Percentiles rank a stretch among this genome's conserved stretches.
Evolutionary conservation across 1,139 yeast genomes (phyloP).

Genomic region (Lodderomyces pseudojiufengensis): DNA sequence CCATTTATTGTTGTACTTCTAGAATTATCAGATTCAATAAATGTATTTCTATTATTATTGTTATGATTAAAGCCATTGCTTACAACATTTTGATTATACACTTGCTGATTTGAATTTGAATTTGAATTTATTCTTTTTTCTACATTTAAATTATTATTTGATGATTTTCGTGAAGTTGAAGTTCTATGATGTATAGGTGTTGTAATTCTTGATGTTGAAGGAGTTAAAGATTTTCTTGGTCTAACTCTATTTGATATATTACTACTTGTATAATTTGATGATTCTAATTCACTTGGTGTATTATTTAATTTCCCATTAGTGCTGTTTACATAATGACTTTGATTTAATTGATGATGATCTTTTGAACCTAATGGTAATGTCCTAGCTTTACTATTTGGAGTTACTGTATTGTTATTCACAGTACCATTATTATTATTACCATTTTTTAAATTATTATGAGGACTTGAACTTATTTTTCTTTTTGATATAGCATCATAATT

Average conservation of each 20-base stretch:
- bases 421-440: conserved; percentile 1
- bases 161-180: not conserved
- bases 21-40: too few species aligned
- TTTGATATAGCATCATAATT: conserved; percentile 60
- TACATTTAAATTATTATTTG: not conserved
- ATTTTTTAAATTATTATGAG: conserved; percentile 1
- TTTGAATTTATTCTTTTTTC: too few species aligned
- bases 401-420: not conserved
- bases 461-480: conserved; percentile 3
- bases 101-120: too few species aligned
- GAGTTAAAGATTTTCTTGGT: conserved; percentile 4
- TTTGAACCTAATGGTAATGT: not conserved
- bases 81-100: too few species aligned
- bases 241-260: conserved; percentile 5
- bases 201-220: conserved; percentile 4
- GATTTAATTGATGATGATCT: not conserved
- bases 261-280: conserved; percentile 6
- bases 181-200: conserved; percentile 5
- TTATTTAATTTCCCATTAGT: not conserved
- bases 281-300: not conserved
- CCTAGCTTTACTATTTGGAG: conserved; percentile 1
- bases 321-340: not conserved
- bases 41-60: not conserved
- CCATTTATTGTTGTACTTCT: too few species aligned
- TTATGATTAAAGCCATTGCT: not conserved